Percentiles rank a stretch among this genome's conserved stretches.
These are phyloP conservation scores for Suillus variegatus DNA, from an alignment of 768 basidiomycete genomes.

Conservation along the genomic window DNA sequence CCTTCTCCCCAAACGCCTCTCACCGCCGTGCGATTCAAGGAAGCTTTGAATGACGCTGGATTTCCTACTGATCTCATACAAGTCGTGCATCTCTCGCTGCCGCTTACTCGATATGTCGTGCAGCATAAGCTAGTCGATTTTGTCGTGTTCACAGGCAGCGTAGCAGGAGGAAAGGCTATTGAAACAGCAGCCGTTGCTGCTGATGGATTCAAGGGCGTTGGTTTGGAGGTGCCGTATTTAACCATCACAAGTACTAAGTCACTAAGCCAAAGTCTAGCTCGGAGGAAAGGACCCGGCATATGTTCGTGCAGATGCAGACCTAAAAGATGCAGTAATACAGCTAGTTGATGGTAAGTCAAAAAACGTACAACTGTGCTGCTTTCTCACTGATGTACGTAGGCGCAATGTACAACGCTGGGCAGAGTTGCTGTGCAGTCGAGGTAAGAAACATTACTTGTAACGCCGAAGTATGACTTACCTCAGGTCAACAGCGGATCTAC, in stretches of 20 bases:
- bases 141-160: conserved; percentile 90
- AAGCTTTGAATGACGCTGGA: conserved; percentile 72
- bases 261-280: conserved; percentile 48
- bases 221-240: conserved; percentile 63
- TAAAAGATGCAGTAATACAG: conserved; percentile 80
- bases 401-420: conserved; percentile 96
- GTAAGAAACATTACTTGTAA: conserved; percentile 35
- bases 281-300: conserved; percentile 99
- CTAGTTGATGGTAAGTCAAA: conserved; percentile 78
- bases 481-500: conserved; percentile 72
- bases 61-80: conserved; percentile 75
- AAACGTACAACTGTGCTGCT: background rate
- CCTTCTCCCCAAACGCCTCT: conserved; percentile 96
- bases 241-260: conserved; percentile 7
- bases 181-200: conserved; percentile 67
- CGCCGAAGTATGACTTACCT: background rate
- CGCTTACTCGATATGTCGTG: conserved; percentile 59
- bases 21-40: conserved; percentile 77
- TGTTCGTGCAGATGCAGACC: conserved; percentile 82
- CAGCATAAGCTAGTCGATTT: conserved; percentile 73
- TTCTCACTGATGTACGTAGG: conserved; percentile 42
- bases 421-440: conserved; percentile 95
- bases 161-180: conserved; percentile 73
- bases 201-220: conserved; percentile 81
- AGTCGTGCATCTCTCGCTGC: conserved; percentile 71